phyloP scores from a whole-genome alignment of 2,329 filamentous ascomycete genomes.

The Clonostachys chloroleuca region DNA sequence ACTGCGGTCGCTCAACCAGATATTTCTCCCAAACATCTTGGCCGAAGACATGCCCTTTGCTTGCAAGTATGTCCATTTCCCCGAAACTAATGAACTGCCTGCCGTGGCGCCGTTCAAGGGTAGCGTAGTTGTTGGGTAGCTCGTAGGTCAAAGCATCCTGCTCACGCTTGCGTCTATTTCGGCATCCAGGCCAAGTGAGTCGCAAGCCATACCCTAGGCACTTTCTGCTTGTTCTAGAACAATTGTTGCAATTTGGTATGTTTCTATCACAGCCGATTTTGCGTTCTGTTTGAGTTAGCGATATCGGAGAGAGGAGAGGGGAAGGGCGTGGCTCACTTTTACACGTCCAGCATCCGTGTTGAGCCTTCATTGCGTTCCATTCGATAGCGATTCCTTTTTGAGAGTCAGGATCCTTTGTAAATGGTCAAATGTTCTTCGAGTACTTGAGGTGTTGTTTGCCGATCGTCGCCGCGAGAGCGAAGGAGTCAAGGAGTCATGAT shows the following conservation, averaged over 20 bases:
- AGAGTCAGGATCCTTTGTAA: too few species aligned
- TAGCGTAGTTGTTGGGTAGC: too few species aligned
- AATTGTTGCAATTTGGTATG: conserved; percentile 36
- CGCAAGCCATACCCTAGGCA: conserved; percentile 40
- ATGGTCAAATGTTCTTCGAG: too few species aligned
- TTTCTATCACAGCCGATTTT: conserved; percentile 42
- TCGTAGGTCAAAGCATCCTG: conserved; percentile 10
- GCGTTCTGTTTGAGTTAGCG: conserved; percentile 22
- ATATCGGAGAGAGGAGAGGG: background rate
- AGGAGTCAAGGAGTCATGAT: too few species aligned
- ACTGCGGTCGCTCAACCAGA: background rate
- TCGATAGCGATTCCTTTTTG: too few species aligned
- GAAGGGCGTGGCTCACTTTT: conserved; percentile 6
- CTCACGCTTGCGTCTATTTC: conserved; percentile 26
- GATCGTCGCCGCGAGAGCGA: too few species aligned
- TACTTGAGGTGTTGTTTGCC: too few species aligned
- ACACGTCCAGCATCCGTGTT: conserved; percentile 8
- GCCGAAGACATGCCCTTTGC: background rate
- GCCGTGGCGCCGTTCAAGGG: too few species aligned
- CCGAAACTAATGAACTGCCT: conserved; percentile 32
- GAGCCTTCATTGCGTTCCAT: too few species aligned
- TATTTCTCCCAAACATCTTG: background rate
- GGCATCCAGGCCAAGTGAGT: conserved; percentile 31
- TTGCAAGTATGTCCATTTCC: conserved; percentile 20
- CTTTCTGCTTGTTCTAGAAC: conserved; percentile 29